A percentile compares a stretch with the other conserved stretches of the same genome.
These are phyloP conservation scores for Madurella fahalii DNA, from an alignment of 2,329 filamentous ascomycete genomes.

Conservation along the genomic window DNA sequence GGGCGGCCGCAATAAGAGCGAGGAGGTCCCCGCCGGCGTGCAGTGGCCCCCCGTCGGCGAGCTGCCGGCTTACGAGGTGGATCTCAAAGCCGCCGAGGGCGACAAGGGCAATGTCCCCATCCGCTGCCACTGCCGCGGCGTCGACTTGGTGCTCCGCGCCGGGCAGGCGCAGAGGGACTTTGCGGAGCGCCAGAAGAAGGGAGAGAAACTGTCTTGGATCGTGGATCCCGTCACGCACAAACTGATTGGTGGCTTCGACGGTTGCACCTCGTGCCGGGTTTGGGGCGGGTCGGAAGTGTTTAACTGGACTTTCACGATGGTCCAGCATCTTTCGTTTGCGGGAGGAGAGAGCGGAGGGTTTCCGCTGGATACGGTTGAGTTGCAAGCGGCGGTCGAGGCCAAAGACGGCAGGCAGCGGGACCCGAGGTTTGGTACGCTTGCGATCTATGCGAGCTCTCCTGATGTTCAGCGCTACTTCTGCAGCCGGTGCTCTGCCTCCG, in stretches of 20 bases:
- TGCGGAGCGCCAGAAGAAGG: conserved; percentile 17
- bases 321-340: conserved; percentile 35
- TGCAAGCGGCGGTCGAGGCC: neutral
- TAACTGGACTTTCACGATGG: conserved; percentile 40
- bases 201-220: neutral
- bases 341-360: conserved; percentile 23
- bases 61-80: conserved; percentile 12
- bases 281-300: conserved; percentile 39
- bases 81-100: conserved; percentile 5
- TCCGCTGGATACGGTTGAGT: conserved; percentile 24
- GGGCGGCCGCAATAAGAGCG: neutral
- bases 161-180: conserved; percentile 23
- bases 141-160: neutral
- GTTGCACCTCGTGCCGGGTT: conserved; percentile 44
- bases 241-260: conserved; percentile 28
- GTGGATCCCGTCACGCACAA: neutral
- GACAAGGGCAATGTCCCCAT: neutral
- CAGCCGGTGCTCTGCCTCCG: neutral
- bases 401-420: conserved; percentile 26
- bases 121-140: neutral
- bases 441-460: neutral
- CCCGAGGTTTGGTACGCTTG: conserved; percentile 17
- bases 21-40: neutral
- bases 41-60: neutral
- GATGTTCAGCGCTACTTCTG: neutral